phyloP scores from a whole-genome alignment of 495 filamentous ascomycete species.

The Penicillium nucicola region DNA sequence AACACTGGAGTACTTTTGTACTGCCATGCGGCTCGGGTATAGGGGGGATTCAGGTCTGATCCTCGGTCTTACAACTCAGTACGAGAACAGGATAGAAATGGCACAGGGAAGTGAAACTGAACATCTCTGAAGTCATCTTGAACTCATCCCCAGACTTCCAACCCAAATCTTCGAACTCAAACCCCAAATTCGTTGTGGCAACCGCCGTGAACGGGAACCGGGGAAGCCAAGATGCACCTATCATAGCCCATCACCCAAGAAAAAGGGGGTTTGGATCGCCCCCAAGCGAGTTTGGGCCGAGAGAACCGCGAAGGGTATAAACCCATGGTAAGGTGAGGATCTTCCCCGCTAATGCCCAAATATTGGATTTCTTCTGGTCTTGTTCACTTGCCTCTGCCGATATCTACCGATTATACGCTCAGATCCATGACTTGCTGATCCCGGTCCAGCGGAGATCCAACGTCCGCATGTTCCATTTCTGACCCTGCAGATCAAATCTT shows the following conservation, averaged over 20 bases:
- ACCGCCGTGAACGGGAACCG: neutral
- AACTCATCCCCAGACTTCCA: neutral
- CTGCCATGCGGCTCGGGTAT: too few species aligned
- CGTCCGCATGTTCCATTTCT: neutral
- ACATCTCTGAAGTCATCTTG: conserved; percentile 1
- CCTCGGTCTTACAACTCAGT: neutral
- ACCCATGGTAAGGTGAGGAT: conserved; percentile 6
- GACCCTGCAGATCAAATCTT: conserved; percentile 10
- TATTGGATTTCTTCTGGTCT: neutral
- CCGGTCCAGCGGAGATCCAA: neutral
- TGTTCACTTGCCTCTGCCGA: neutral
- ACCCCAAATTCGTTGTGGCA: neutral
- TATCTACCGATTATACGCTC: too few species aligned
- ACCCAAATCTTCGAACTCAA: neutral
- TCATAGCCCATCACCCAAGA: neutral
- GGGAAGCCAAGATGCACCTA: neutral
- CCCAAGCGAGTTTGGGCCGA: conserved; percentile 28
- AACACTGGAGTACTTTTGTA: too few species aligned
- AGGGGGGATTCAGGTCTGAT: neutral
- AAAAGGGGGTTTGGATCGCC: neutral
- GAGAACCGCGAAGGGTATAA: conserved; percentile 17
- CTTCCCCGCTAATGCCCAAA: neutral
- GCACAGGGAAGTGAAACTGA: too few species aligned
- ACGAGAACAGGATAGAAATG: too few species aligned
- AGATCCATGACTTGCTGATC: neutral